phyloP scores from a whole-genome alignment of 106 monocot species.

The Phalaenopsis equestris region DNA sequence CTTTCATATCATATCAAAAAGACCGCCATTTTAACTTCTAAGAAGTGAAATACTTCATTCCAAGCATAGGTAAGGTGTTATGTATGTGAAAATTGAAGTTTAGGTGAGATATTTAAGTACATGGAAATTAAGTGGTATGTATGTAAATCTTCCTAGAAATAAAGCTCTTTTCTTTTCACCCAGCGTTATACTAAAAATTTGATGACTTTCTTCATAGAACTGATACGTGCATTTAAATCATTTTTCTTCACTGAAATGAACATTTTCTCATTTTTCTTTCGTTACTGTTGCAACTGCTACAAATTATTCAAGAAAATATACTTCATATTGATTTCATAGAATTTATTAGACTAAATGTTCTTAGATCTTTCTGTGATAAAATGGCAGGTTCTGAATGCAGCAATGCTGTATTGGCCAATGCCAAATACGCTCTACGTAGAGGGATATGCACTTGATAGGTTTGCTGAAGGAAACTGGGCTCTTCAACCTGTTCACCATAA shows the following conservation, averaged over 20 bases:
- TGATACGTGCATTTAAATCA: neutral
- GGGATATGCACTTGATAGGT: constrained; percentile 92
- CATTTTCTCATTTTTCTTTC: neutral
- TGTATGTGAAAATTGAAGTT: no score
- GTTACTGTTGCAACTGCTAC: neutral
- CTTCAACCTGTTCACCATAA: constrained; percentile 96
- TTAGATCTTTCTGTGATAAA: constrained; percentile 5
- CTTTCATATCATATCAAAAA: no score
- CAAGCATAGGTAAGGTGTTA: no score
- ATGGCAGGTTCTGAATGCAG: constrained; percentile 83
- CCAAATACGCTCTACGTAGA: constrained; percentile 83
- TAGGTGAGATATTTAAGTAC: no score
- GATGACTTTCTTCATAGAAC: neutral
- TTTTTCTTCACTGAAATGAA: neutral
- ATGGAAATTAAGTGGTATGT: no score
- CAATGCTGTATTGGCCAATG: constrained; percentile 97
- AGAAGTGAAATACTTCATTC: no score
- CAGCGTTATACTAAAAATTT: no score
- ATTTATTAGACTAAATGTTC: neutral
- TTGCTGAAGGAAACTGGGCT: constrained; percentile 89
- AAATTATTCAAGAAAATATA: neutral
- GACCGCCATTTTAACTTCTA: no score
- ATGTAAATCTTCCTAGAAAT: no score
- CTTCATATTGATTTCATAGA: neutral
- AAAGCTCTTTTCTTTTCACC: no score